Percentiles rank a stretch among this genome's conserved stretches.
Conservation (phyloP, 257 asterid species). For the Capsicum pubescens region DNA sequence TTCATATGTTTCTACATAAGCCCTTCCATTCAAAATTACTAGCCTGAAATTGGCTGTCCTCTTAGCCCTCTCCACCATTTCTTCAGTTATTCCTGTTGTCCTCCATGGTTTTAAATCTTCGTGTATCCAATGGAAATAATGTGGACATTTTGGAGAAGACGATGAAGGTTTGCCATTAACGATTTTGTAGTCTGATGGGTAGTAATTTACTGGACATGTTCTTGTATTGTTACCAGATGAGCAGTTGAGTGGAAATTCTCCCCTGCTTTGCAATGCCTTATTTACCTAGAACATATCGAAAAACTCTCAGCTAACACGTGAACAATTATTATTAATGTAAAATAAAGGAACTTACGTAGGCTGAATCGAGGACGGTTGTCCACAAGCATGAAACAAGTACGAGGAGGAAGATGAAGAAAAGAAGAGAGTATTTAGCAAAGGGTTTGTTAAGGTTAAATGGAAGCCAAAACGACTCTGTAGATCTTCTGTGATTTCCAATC, state of each 20-base stretch:
- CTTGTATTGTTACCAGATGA: conserved; percentile 41
- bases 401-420: conserved; percentile 13
- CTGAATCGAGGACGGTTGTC: conserved; percentile 10
- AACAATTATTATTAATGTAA: neutral
- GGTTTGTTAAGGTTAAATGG: conserved; percentile 29
- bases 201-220: conserved; percentile 65
- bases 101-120: conserved; percentile 77
- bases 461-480: conserved; percentile 21
- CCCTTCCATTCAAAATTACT: conserved; percentile 65
- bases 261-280: conserved; percentile 3
- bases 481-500: conserved; percentile 21
- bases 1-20: conserved; percentile 53
- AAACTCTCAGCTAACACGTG: neutral
- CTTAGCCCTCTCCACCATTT: conserved; percentile 63
- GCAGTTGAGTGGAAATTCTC: conserved; percentile 60
- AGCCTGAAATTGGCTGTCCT: conserved; percentile 67
- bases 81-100: conserved; percentile 61
- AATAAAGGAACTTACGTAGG: conserved; percentile 20
- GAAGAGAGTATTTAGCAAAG: neutral
- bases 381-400: conserved; percentile 17
- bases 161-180: neutral
- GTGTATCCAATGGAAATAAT: conserved; percentile 75
- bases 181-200: conserved; percentile 38
- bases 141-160: conserved; percentile 53
- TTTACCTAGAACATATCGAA: conserved; percentile 23